Base-by-base conservation (phyloP, 768 basidiomycete genomes). In the Kwoniella bestiolae region DNA sequence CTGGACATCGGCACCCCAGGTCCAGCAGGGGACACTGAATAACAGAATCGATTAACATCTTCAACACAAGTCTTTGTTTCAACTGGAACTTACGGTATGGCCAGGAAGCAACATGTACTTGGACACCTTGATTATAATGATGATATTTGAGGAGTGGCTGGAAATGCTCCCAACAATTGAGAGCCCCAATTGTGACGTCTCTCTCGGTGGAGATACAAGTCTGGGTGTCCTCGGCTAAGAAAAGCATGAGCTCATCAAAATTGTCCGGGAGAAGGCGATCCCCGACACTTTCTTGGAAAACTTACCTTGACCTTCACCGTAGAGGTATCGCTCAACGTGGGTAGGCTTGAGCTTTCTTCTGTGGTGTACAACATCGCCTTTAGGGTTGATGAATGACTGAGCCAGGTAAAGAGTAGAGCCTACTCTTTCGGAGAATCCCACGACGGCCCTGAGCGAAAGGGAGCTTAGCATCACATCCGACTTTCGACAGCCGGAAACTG, bases 81-180 rank as follows among this genome's bases (percentile, higher is more conserved):
- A n/a, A 16, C 18, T 5, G 25, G 5, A 12, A 62, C 60, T 52
- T 28, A 62, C 60, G 21, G 18, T 53, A 62, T 25, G 60, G 60
- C 60, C 60, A 62, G 32, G 60, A 45, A 41, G 50, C 60, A 25
- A 62, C 50, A 26, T 62, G 60, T 9, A 62, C 34, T 35, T 62
- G 60, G 11, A 53, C 51, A 38, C 60, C 60, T 26, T 62, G 60
- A 28, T 62, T 53, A 35, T 62, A 62, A 26, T 62, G 60, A 41
- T 62, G 49, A 25, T 62, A 62, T 23, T 35, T 45, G n/a, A 62
- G 51, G 14, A 61, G 47, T 12, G 60, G 50, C 50, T 62, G 60
- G 12, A 62, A 26, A 35, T 62, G 60, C 16, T 53, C 60, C 60
- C 50, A 53, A 38, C 60, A 61, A 26, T 62, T 53, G 16, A 62